Evolutionary conservation across 1,284 basidiomycete genomes (phyloP).

Genomic region (Earliella scabrosa): DNA sequence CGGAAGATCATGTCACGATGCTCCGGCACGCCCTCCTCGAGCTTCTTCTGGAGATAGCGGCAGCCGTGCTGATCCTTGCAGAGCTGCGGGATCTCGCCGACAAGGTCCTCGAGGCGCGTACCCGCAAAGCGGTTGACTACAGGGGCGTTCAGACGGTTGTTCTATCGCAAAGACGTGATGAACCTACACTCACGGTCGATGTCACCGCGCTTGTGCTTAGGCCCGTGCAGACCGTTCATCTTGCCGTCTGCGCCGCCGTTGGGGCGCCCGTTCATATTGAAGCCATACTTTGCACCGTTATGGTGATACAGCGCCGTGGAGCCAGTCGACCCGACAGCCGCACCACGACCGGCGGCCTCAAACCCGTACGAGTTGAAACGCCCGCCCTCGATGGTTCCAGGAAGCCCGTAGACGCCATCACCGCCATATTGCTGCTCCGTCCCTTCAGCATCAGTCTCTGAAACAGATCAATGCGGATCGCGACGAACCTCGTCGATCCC

Average conservation of each 20-base stretch:
- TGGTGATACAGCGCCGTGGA: conserved; percentile 84
- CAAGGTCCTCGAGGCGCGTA: conserved; percentile 93
- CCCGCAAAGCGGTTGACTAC: conserved; percentile 94
- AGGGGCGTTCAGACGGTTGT: conserved; percentile 3
- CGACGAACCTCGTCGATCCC: conserved; percentile 52
- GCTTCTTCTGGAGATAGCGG: conserved; percentile 98
- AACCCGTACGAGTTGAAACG: conserved; percentile 71
- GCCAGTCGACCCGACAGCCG: conserved; percentile 57
- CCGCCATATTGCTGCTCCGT: conserved; percentile 54
- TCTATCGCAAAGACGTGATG: background rate
- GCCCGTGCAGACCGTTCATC: conserved; percentile 87
- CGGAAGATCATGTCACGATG: conserved; percentile 99
- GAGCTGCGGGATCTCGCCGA: conserved; percentile 90
- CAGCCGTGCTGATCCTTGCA: conserved; percentile 99
- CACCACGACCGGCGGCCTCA: conserved; percentile 51
- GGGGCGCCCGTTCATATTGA: conserved; percentile 59
- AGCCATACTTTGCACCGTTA: conserved; percentile 75
- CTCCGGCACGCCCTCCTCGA: conserved; percentile 93
- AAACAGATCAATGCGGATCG: conserved; percentile 36
- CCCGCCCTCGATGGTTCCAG: conserved; percentile 52
- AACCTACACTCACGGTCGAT: conserved; percentile 83
- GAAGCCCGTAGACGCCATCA: conserved; percentile 63
- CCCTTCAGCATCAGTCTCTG: conserved; percentile 16
- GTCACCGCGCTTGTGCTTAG: conserved; percentile 93
- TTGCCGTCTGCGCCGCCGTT: conserved; percentile 60